Conservation (phyloP, 1,284 basidiomycete genomes). For the Limonomyces culmigenus region DNA sequence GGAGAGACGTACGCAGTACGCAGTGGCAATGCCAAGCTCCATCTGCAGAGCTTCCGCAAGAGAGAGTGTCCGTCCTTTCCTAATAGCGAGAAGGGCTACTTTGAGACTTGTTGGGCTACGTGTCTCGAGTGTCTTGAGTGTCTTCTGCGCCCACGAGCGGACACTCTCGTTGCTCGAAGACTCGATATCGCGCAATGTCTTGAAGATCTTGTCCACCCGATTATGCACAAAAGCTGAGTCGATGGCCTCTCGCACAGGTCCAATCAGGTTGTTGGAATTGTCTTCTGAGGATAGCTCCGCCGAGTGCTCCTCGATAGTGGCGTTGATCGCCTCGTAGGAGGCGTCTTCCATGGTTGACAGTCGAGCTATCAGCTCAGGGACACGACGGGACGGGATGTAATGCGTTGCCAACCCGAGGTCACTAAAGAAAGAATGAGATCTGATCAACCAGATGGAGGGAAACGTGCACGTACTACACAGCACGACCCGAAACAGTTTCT, state of each 20-base stretch:
- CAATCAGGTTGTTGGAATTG: conserved; percentile 29
- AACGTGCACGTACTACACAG: conserved; percentile 53
- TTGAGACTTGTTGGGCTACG: conserved; percentile 86
- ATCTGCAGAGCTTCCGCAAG: conserved; percentile 61
- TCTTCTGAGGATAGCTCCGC: conserved; percentile 41
- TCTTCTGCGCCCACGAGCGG: conserved; percentile 58
- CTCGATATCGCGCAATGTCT: conserved; percentile 31
- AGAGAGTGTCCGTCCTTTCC: conserved; percentile 43
- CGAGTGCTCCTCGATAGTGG: conserved; percentile 52
- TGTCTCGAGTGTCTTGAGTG: conserved; percentile 41
- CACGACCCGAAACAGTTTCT: conserved; percentile 54
- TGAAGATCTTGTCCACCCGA: conserved; percentile 55
- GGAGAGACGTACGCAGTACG: conserved; percentile 51
- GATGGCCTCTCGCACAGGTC: conserved; percentile 53
- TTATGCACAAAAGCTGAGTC: conserved; percentile 64
- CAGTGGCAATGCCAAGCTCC: conserved; percentile 68
- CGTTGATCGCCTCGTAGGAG: conserved; percentile 28
- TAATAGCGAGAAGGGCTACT: conserved; percentile 66
- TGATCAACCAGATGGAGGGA: conserved; percentile 1
- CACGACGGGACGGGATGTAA: conserved; percentile 61
- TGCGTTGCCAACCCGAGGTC: conserved; percentile 87
- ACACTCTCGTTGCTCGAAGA: conserved; percentile 26
- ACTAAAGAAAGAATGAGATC: conserved; percentile 21
- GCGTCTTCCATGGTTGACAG: conserved; percentile 43
- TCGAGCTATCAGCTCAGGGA: conserved; percentile 50